Conservation (phyloP, 371 early-diverging fungal genomes). For the Amoeboradix gromovi region DNA sequence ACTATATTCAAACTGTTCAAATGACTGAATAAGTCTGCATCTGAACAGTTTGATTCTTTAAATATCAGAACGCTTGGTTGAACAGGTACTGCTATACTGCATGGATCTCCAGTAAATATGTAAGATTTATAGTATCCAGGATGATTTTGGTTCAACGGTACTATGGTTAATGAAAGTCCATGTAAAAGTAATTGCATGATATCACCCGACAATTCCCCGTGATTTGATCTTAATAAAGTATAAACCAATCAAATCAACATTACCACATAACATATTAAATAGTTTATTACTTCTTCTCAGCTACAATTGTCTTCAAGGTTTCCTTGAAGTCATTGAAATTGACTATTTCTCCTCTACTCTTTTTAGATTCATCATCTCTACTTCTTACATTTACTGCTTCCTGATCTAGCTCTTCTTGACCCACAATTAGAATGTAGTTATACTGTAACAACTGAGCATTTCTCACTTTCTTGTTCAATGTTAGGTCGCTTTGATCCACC, state of each 20-base stretch:
- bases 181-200: not conserved
- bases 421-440: constrained; percentile 75
- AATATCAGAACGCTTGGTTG: not conserved
- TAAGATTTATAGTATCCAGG: not conserved
- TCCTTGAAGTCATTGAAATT: not conserved
- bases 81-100: not conserved
- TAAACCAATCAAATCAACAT: not conserved
- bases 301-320: not conserved
- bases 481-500: constrained; percentile 52
- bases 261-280: too few species aligned
- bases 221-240: not conserved
- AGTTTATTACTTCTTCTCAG: not conserved
- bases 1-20: not conserved
- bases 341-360: not conserved
- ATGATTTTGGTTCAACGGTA: not conserved
- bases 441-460: constrained; percentile 55
- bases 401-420: constrained; percentile 55
- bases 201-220: not conserved
- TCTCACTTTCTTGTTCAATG: constrained; percentile 86
- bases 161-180: not conserved
- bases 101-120: constrained; percentile 1
- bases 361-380: constrained; percentile 8
- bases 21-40: not conserved
- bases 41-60: not conserved
- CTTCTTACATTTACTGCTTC: constrained; percentile 61